Evolutionary conservation across 495 filamentous ascomycete genomes (phyloP), one percentile per base, ranked within the genome.

Genomic region (Bacidia rubella): DNA sequence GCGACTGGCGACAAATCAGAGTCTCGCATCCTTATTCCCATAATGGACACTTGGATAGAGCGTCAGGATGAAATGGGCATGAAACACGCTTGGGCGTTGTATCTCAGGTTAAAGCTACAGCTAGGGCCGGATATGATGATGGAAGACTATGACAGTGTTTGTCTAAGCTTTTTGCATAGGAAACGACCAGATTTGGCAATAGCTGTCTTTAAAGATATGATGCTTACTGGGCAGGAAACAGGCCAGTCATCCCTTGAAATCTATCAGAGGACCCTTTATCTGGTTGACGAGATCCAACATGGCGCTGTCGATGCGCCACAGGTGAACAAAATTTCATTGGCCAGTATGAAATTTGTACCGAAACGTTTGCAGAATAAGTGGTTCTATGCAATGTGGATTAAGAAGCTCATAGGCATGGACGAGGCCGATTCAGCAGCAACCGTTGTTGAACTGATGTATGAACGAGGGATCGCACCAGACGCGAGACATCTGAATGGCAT

Each of bases 351-450:
- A 7, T 60, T 71, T 39, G 60, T 87, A 19, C 83, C 85, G 5
- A 68, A 74, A 9, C 68, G 66, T 23, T 77, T 85, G 47, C 77
- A 82, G 47, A 88, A 86, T 59, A 79, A 84, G 39, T 88, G 83
- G 65, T 90, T 90, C 64, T 81, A 82, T 56, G 85, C 81, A 11
- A 86, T 79, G 57, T 90, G 84, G 85, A 72, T 88, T 60, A 88
- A 86, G 64, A 81, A 85, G 39, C 73, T 90, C 1, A 81, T 90
- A 54, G 83, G 82, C 24, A 77, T 79, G 60, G 82, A 79, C 4
- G 77, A 87, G 52, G 68, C 83, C 17, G 76, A 83, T 56, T 81
- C 81, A 10, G 84, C 84, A 5, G 77, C 76, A 32, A 69, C 77
- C 38, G 83, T 88, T 12, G 68, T 86, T 12, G 74, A 79, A 24